Percentiles rank a stretch among this genome's conserved stretches.
phyloP scores from a whole-genome alignment of 192 early-diverging fungal genomes.

The Dissophora globulifera region DNA sequence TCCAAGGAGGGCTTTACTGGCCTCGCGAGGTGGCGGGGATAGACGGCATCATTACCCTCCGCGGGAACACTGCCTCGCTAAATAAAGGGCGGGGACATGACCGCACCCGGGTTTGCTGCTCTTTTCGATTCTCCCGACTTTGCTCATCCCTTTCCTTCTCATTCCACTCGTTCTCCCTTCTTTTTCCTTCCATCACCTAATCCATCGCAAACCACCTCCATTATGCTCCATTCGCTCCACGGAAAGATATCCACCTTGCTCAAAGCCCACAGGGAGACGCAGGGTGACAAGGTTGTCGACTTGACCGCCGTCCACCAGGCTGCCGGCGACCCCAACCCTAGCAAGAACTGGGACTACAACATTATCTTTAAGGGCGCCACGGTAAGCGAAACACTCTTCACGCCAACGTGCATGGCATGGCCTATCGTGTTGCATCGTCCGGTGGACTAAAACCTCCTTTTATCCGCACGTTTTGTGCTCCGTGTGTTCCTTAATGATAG shows the following conservation, averaged over 20 bases:
- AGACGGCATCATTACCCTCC: no score
- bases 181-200: not conserved
- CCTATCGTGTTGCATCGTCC: no score
- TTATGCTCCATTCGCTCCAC: constrained; percentile 31
- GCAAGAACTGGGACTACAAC: constrained; percentile 43
- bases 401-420: no score
- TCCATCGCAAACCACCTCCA: not conserved
- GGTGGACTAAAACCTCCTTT: no score
- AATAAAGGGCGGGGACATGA: no score
- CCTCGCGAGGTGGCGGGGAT: no score
- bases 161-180: not conserved
- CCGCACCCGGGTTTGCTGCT: not conserved
- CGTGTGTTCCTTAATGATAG: no score
- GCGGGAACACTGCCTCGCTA: no score
- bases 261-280: constrained; percentile 12
- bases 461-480: no score
- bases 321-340: not conserved
- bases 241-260: constrained; percentile 27
- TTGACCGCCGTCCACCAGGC: not conserved
- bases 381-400: no score
- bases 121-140: no score
- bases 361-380: constrained; percentile 40
- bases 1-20: no score
- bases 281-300: not conserved
- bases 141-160: not conserved